Conservation (phyloP, 2,329 filamentous ascomycete species). For the Hypocrella siamensis region DNA sequence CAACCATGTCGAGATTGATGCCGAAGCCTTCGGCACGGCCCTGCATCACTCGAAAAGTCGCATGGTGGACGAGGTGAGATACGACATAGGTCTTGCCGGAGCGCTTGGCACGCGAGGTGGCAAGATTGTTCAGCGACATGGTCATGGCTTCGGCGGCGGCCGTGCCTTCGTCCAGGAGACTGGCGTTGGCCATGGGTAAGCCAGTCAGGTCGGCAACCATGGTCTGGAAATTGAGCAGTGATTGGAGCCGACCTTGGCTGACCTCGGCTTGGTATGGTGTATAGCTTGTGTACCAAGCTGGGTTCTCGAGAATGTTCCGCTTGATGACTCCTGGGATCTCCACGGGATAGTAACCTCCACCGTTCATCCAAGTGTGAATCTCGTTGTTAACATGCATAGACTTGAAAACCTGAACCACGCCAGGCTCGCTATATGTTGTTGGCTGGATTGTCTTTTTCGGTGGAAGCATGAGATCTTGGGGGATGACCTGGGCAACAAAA, state of each 20-base stretch:
- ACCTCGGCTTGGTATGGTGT: slow-evolving; percentile 96
- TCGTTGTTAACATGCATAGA: slow-evolving; percentile 22
- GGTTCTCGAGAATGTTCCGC: slow-evolving; percentile 82
- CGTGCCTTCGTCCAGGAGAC: slow-evolving; percentile 78
- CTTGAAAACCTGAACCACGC: slow-evolving; percentile 13
- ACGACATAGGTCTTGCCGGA: slow-evolving; percentile 71
- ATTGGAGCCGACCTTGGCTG: slow-evolving; percentile 86
- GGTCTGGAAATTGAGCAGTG: slow-evolving; percentile 89
- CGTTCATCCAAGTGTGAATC: slow-evolving; percentile 54
- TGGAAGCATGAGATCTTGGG: slow-evolving; percentile 49
- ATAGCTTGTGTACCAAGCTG: slow-evolving; percentile 96
- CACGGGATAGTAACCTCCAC: slow-evolving; percentile 79
- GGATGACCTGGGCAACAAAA: slow-evolving; percentile 74
- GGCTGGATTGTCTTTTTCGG: slow-evolving; percentile 22
- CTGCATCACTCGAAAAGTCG: slow-evolving; percentile 70
- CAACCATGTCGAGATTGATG: slow-evolving; percentile 58
- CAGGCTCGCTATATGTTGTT: slow-evolving; percentile 33
- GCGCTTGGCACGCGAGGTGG: slow-evolving; percentile 55
- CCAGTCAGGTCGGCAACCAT: slow-evolving; percentile 79
- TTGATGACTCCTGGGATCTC: slow-evolving; percentile 79
- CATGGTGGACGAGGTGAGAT: slow-evolving; percentile 66
- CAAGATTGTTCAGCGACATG: slow-evolving; percentile 64
- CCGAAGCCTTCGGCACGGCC: slow-evolving; percentile 86
- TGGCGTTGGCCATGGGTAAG: slow-evolving; percentile 79
- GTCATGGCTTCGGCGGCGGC: slow-evolving; percentile 95